These are phyloP conservation scores for Aspergillus sp. DNA, from an alignment of 2,329 filamentous ascomycete species.

Conservation along the genomic window DNA sequence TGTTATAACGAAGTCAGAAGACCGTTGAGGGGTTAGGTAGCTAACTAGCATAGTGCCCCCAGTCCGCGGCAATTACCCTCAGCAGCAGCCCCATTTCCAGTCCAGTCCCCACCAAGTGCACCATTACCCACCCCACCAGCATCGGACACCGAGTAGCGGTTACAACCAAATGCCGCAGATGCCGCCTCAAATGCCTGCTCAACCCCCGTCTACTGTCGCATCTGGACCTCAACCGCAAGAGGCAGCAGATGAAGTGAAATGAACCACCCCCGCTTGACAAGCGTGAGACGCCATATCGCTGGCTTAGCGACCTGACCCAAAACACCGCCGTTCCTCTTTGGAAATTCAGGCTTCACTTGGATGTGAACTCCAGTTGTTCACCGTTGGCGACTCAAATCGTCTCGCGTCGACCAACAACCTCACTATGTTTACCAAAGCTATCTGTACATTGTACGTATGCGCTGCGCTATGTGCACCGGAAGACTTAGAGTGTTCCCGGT, in stretches of 20 bases:
- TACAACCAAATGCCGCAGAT: constrained; percentile 52
- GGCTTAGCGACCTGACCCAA: constrained; percentile 6
- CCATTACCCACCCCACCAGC: constrained; percentile 61
- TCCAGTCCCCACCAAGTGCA: constrained; percentile 66
- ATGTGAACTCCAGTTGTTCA: constrained; percentile 9
- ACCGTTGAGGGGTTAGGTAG: constrained; percentile 34
- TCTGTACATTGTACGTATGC: constrained; percentile 13
- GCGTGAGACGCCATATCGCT: constrained; percentile 12
- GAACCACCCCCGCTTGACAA: constrained; percentile 22
- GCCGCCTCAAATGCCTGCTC: constrained; percentile 48
- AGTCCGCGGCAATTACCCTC: constrained; percentile 60
- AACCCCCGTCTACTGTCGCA: constrained; percentile 33
- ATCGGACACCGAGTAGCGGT: constrained; percentile 58
- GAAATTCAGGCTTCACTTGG: constrained; percentile 9
- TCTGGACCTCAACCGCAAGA: constrained; percentile 46
- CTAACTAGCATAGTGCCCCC: constrained; percentile 57
- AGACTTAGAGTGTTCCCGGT: constrained; percentile 9
- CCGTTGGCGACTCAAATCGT: constrained; percentile 6
- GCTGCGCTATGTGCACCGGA: constrained; percentile 8
- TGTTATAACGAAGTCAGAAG: constrained; percentile 45
- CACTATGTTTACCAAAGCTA: constrained; percentile 15
- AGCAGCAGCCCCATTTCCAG: constrained; percentile 64
- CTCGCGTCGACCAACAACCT: constrained; percentile 2
- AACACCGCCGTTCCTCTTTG: constrained; percentile 4
- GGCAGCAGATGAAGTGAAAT: constrained; percentile 52